A percentile compares a stretch with the other conserved stretches of the same genome.
These are phyloP conservation scores for Fusarium anthophilum DNA, from an alignment of 2,329 filamentous ascomycete species.

Conservation along the genomic window DNA sequence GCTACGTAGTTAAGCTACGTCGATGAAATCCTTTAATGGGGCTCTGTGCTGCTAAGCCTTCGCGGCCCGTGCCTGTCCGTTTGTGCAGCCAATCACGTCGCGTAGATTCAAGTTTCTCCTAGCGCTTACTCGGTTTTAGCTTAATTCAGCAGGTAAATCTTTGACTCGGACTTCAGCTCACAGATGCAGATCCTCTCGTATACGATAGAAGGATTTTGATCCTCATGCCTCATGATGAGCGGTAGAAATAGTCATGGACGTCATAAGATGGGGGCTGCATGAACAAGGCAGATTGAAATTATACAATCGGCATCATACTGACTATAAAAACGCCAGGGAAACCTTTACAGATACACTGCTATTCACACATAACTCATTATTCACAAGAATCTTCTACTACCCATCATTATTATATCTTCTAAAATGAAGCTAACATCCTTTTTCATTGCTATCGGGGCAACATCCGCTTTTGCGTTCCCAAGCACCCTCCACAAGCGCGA, in stretches of 20 bases:
- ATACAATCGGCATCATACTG: fast-evolving
- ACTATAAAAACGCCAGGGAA: background rate
- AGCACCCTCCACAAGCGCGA: background rate
- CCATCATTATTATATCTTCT: fast-evolving
- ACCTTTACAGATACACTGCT: background rate
- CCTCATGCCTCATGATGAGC: background rate
- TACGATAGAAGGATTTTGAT: background rate
- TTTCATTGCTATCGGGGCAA: background rate
- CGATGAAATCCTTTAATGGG: background rate
- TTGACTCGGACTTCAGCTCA: background rate
- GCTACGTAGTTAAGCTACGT: background rate
- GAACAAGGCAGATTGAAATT: background rate
- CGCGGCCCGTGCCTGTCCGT: background rate
- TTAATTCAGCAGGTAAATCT: background rate
- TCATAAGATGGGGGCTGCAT: background rate
- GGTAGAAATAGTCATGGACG: background rate
- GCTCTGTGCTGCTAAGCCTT: background rate
- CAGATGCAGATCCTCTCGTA: background rate
- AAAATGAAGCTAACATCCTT: background rate
- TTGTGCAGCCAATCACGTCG: background rate
- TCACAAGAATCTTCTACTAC: background rate
- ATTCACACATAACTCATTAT: background rate
- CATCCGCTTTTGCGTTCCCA: background rate
- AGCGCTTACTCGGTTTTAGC: background rate
- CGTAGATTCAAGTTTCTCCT: background rate